phyloP scores from a whole-genome alignment of 768 basidiomycete species.

The Leccinum barrowsii region DNA sequence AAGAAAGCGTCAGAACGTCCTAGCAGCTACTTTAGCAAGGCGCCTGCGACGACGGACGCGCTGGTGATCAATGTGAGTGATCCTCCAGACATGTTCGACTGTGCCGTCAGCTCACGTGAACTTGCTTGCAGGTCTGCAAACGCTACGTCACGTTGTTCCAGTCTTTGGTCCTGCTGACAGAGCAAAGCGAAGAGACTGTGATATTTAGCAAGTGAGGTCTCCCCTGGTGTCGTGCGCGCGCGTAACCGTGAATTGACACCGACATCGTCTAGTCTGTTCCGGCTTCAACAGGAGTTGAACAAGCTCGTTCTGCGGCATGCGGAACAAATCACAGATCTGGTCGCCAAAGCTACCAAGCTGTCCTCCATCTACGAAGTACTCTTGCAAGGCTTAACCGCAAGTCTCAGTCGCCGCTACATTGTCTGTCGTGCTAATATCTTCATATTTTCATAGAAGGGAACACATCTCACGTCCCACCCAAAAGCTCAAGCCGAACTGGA shows the following conservation, averaged over 20 bases:
- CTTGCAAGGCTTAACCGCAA: slow-evolving; percentile 71
- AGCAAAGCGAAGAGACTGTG: slow-evolving; percentile 91
- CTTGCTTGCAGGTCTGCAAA: slow-evolving; percentile 52
- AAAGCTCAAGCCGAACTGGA: slow-evolving; percentile 84
- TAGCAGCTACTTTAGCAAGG: slow-evolving; percentile 60
- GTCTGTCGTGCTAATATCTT: neutral
- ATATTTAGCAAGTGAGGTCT: slow-evolving; percentile 83
- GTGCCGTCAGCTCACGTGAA: neutral
- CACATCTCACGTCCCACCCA: slow-evolving; percentile 70
- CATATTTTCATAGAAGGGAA: slow-evolving; percentile 47
- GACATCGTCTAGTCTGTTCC: slow-evolving; percentile 54
- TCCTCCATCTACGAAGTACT: slow-evolving; percentile 73
- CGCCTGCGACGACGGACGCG: slow-evolving; percentile 62
- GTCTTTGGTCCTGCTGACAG: slow-evolving; percentile 75
- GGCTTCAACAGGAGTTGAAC: slow-evolving; percentile 80
- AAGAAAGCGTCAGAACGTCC: slow-evolving; percentile 79
- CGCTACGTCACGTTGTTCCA: slow-evolving; percentile 82
- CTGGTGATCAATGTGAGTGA: slow-evolving; percentile 56
- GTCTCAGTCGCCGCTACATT: slow-evolving; percentile 25
- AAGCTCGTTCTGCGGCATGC: slow-evolving; percentile 75
- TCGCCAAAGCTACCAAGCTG: slow-evolving; percentile 63
- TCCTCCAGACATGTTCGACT: neutral
- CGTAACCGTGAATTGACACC: neutral
- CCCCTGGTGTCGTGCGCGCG: neutral
- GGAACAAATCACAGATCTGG: slow-evolving; percentile 56